Evolutionary conservation across 345 rosid genomes (phyloP).

Genomic region (Reutealis trisperma): DNA sequence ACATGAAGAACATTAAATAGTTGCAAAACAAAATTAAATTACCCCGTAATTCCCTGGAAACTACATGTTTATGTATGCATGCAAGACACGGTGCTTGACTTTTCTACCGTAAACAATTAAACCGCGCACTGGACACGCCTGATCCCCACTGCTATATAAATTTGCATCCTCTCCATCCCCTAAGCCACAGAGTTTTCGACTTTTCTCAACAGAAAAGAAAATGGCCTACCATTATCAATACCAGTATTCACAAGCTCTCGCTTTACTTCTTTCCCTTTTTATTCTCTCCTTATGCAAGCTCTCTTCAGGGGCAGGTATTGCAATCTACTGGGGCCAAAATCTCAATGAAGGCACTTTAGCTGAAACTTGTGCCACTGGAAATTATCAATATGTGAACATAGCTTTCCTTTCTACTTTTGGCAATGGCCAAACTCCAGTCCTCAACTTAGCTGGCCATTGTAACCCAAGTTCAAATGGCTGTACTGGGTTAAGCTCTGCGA

Average conservation of each 20-base stretch:
- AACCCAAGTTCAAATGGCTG: slow-evolving; percentile 9
- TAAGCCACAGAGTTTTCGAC: not conserved
- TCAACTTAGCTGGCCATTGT: slow-evolving; percentile 24
- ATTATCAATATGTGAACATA: slow-evolving; percentile 16
- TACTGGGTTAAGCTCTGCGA: not conserved
- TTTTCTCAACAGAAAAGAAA: not conserved
- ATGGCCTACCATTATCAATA: not conserved
- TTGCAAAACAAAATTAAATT: too few relatives aligned
- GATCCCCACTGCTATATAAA: not conserved
- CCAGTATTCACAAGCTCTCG: not conserved
- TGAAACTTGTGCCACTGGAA: slow-evolving; percentile 16
- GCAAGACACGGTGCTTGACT: too few relatives aligned
- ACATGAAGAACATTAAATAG: too few relatives aligned
- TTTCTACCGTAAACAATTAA: too few relatives aligned
- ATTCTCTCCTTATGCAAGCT: not conserved
- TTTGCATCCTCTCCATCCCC: not conserved
- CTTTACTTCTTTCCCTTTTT: not conserved
- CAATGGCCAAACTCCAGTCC: slow-evolving; percentile 15
- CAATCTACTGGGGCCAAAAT: slow-evolving; percentile 24
- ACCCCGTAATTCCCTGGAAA: too few relatives aligned
- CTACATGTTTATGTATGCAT: too few relatives aligned
- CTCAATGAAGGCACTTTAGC: slow-evolving; percentile 22
- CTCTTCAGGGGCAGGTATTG: slow-evolving; percentile 14
- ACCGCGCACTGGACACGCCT: too few relatives aligned
- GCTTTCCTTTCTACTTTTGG: slow-evolving; percentile 19